Conservation (phyloP, 768 basidiomycete genomes). For the Tulasnella sp. region DNA sequence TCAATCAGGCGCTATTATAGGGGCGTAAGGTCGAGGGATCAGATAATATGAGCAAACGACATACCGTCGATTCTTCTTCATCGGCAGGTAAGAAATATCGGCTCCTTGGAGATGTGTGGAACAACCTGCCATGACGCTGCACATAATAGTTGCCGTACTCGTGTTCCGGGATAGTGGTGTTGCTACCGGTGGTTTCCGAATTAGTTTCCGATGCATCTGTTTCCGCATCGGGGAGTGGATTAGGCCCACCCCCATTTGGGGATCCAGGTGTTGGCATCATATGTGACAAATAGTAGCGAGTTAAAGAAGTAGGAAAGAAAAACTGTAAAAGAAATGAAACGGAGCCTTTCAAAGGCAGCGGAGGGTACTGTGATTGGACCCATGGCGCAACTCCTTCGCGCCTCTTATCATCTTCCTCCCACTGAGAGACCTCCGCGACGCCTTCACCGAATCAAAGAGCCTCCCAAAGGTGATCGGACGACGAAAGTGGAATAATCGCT, state of each 20-base stretch:
- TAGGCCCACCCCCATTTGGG: neutral
- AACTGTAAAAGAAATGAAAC: neutral
- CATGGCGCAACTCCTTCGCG: neutral
- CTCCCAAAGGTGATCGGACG: neutral
- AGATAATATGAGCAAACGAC: neutral
- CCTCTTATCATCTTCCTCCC: neutral
- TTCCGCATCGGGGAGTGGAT: neutral
- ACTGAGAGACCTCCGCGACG: neutral
- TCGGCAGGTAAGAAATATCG: constrained; percentile 15
- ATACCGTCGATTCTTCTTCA: neutral
- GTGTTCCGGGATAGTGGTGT: neutral
- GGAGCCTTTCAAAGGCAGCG: neutral
- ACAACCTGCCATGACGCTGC: neutral
- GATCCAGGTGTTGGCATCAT: neutral
- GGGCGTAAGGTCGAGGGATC: neutral
- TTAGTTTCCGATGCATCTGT: neutral
- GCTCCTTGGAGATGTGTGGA: neutral
- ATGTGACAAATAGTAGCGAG: neutral
- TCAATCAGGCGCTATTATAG: neutral
- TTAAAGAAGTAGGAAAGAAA: neutral
- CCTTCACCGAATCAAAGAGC: constrained; percentile 1
- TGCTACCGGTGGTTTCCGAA: neutral
- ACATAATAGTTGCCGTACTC: neutral
- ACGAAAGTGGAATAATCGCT: neutral
- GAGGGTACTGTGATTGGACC: neutral